Evolutionary conservation across 305 asterid genomes (phyloP), one percentile per base, ranked within the genome.

Genomic region (Fraxinus xanthoxyloides): DNA sequence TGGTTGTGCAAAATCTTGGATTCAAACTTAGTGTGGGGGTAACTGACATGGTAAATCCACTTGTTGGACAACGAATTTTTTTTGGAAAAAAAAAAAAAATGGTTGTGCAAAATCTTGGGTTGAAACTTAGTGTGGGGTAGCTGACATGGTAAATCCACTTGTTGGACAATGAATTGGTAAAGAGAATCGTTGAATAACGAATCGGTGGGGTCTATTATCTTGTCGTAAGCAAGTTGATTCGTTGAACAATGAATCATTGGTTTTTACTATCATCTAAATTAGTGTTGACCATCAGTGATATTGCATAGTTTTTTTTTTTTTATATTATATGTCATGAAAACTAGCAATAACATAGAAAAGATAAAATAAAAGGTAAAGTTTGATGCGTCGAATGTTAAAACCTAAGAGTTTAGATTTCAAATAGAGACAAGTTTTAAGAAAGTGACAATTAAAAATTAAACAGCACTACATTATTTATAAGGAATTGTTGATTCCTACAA

Each of bases 391-490:
- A 70, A 73, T 61, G 82, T 72, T 30, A 75, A 74, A 85, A 34
- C 63, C 78, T 46, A 77, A 80, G 85, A 56, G 77, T 51, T 80
- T 77, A 70, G 77, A 78, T 85, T 81, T 81, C 36, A 21, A 77
- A 51, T 73, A 1, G 43, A 65, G 75, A 73, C 79, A 81, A 48
- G 85, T 84, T 77, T 76, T 40, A 17, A 2, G 76, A 13, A 75
- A 24, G 21, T 81, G 78, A 76, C 72, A 81, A 73, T 82, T 36
- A 56, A 74, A 34, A 65, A 77, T 3, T 79, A 30, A 63, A 34
- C 2, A 48, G 26, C 19, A 28, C 48, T 83, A 7, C 28, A 12
- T 70, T 48, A 13, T 59, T 59, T n/a, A 1, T 54, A 69, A 24
- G 21, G 43, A 54, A 51, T 15, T 59, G 2, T 51, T 73, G 31